These are phyloP conservation scores for Phycomyces blakesleeanus DNA, from an alignment of 192 early-diverging fungal species.

Conservation along the genomic window DNA sequence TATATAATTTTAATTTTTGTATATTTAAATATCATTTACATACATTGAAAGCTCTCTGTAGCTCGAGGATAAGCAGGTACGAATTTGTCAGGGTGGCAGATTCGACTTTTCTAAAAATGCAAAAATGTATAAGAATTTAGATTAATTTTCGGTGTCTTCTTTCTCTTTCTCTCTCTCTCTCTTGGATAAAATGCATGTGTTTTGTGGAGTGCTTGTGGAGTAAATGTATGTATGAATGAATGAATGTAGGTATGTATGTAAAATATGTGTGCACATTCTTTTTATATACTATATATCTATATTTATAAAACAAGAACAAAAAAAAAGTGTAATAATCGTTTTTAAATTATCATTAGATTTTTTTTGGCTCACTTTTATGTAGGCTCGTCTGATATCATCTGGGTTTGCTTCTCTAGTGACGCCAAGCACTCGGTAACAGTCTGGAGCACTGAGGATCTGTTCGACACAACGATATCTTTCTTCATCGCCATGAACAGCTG, in stretches of 20 bases:
- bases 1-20: slow-evolving; percentile 1
- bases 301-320: no score
- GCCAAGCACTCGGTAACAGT: slow-evolving; percentile 47
- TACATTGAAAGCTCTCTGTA: slow-evolving; percentile 56
- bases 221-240: slow-evolving; percentile 3
- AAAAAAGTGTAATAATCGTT: no score
- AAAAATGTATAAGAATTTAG: no score
- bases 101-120: slow-evolving; percentile 48
- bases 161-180: no score
- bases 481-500: slow-evolving; percentile 1
- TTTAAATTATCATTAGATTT: no score
- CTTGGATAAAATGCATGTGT: no score
- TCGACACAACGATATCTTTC: slow-evolving; percentile 42
- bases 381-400: slow-evolving; percentile 51
- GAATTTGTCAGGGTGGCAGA: slow-evolving; percentile 59
- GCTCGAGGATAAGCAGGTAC: slow-evolving; percentile 50
- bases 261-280: no score
- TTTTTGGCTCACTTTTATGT: slow-evolving; percentile 41
- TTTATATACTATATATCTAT: no score
- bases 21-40: slow-evolving; percentile 4
- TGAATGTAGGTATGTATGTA: neutral
- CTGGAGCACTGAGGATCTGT: slow-evolving; percentile 45
- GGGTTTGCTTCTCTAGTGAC: slow-evolving; percentile 34
- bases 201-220: no score
- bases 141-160: no score